These are phyloP conservation scores for Sonneratia caseolaris DNA, from an alignment of 345 rosid genomes.

Conservation along the genomic window DNA sequence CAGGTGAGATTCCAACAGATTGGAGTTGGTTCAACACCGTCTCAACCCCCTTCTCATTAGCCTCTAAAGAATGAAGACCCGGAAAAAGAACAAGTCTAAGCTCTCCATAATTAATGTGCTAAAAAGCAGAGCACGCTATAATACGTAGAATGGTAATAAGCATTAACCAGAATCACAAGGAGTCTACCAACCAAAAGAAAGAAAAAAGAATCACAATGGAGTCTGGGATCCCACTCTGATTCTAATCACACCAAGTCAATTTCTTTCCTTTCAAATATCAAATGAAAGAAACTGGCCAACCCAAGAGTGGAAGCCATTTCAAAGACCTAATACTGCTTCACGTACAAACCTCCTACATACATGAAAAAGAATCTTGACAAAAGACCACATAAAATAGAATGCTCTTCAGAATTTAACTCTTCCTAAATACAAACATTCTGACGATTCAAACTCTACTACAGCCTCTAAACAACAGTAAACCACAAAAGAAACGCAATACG, in stretches of 20 bases:
- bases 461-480: neutral
- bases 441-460: neutral
- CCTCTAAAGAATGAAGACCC: slow-evolving; percentile 31
- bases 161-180: neutral
- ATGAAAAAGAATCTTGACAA: neutral
- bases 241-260: neutral
- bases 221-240: neutral
- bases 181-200: no score
- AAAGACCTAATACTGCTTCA: neutral
- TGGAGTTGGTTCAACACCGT: slow-evolving; percentile 63
- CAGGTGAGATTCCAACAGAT: slow-evolving; percentile 52
- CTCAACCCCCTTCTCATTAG: slow-evolving; percentile 50
- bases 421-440: neutral
- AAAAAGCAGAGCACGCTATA: neutral
- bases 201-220: neutral
- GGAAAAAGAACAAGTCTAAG: neutral
- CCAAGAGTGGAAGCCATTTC: neutral
- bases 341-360: neutral
- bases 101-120: neutral
- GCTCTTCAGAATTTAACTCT: neutral
- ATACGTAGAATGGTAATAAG: neutral
- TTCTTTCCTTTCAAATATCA: neutral
- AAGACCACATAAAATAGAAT: neutral
- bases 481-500: neutral
- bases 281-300: neutral